These are phyloP conservation scores for Tinospora cordifolia DNA, from an alignment of 164 flowering plant species.

Conservation along the genomic window DNA sequence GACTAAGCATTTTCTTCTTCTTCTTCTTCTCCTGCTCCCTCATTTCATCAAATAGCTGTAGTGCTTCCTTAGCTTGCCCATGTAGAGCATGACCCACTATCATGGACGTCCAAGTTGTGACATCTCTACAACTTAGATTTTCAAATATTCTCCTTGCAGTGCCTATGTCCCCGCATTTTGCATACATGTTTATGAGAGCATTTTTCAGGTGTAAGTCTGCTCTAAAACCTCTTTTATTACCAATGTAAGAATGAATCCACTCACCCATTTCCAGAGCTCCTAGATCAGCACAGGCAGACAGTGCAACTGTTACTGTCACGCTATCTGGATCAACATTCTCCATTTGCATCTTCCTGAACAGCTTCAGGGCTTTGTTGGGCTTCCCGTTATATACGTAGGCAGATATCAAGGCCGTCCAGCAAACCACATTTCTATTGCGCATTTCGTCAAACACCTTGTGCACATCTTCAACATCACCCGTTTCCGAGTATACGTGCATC, in stretches of 20 bases:
- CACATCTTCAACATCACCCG: slow-evolving; percentile 27
- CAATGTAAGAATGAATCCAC: slow-evolving; percentile 8
- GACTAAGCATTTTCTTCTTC: too few relatives aligned
- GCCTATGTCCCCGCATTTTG: slow-evolving; percentile 38
- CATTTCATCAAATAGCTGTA: slow-evolving; percentile 7
- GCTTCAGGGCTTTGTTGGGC: slow-evolving; percentile 27
- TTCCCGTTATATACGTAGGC: slow-evolving; percentile 33
- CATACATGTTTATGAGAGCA: slow-evolving; percentile 42
- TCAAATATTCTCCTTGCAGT: slow-evolving; percentile 27
- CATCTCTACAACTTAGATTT: slow-evolving; percentile 19
- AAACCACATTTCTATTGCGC: slow-evolving; percentile 24
- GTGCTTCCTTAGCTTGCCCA: slow-evolving; percentile 26
- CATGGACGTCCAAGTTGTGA: slow-evolving; percentile 43
- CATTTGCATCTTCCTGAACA: slow-evolving; percentile 39
- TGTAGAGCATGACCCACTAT: slow-evolving; percentile 38
- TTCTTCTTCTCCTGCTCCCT: too few relatives aligned
- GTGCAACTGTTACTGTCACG: slow-evolving; percentile 27
- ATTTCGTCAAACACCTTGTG: slow-evolving; percentile 43
- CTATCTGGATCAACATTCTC: slow-evolving; percentile 32
- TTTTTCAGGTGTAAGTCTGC: slow-evolving; percentile 20
- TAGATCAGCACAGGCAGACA: slow-evolving; percentile 32
- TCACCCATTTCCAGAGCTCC: slow-evolving; percentile 9
- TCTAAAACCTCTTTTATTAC: slow-evolving; percentile 9
- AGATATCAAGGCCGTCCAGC: slow-evolving; percentile 45
- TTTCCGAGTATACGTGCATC: slow-evolving; percentile 25